Conservation (phyloP, 805 yeast genomes). For the Starmerella vaccinii region DNA sequence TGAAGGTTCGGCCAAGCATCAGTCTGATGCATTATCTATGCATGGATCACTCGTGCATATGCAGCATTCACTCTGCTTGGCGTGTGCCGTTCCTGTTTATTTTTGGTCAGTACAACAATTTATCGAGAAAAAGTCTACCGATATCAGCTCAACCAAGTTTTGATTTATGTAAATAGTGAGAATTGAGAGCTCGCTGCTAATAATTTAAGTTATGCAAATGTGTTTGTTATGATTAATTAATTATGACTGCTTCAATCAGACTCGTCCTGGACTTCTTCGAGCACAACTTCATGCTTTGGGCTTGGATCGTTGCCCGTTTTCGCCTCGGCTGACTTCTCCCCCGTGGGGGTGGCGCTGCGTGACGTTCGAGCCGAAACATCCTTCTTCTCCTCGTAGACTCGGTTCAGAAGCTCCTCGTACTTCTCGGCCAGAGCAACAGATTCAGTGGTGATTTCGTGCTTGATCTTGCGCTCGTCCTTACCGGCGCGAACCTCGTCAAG, state of each 20-base stretch:
- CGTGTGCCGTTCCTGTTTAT: too few relatives aligned
- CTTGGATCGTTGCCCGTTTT: not conserved
- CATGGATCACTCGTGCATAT: too few relatives aligned
- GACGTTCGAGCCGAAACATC: not conserved
- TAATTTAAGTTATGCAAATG: not conserved
- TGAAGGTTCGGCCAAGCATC: too few relatives aligned
- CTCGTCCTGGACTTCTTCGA: conserved; percentile 3
- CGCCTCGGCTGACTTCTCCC: not conserved
- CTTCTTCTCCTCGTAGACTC: conserved; percentile 2
- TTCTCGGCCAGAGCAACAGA: conserved; percentile 21
- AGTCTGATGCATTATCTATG: too few relatives aligned
- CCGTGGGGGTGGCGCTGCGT: not conserved
- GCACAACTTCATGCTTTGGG: conserved; percentile 1
- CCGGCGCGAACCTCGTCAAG: conserved; percentile 17
- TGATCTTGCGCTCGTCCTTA: conserved; percentile 14
- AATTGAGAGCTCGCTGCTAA: not conserved
- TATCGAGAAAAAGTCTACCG: too few relatives aligned
- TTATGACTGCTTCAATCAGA: not conserved
- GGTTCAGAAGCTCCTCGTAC: conserved; percentile 11
- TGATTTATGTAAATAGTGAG: not conserved
- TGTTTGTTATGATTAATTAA: too few relatives aligned
- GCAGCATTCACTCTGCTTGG: too few relatives aligned
- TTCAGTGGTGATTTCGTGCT: conserved; percentile 18
- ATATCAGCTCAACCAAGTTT: too few relatives aligned
- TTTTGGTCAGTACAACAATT: too few relatives aligned